Evolutionary conservation across 805 yeast genomes (phyloP).

Genomic region (Tetrapisispora taiwanensis): DNA sequence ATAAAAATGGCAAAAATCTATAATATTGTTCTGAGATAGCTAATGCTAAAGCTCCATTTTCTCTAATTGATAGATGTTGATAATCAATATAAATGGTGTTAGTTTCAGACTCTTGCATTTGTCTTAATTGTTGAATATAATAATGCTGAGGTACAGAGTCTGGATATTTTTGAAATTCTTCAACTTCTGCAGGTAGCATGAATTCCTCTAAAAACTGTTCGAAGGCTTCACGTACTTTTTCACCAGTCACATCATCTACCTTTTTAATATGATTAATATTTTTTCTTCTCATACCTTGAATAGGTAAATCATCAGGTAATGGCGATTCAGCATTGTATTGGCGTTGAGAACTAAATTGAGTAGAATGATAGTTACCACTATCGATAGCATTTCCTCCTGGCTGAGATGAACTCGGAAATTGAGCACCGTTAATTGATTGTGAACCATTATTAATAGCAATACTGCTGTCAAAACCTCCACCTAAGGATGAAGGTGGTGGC

Average conservation of each 20-base stretch:
- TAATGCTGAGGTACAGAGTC: too few species aligned
- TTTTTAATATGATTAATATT: slow-evolving; percentile 65
- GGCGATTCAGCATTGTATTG: slow-evolving; percentile 12
- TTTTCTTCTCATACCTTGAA: slow-evolving; percentile 37
- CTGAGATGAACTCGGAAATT: slow-evolving; percentile 25
- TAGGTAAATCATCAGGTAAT: slow-evolving; percentile 17
- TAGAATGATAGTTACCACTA: slow-evolving; percentile 5
- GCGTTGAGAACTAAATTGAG: slow-evolving; percentile 20
- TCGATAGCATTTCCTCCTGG: slow-evolving; percentile 10
- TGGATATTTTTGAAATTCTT: too few species aligned
- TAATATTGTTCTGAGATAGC: slow-evolving; percentile 89
- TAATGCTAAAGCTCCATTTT: slow-evolving; percentile 77
- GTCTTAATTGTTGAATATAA: slow-evolving; percentile 46
- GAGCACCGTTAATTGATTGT: slow-evolving; percentile 18
- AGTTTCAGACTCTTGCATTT: slow-evolving; percentile 66
- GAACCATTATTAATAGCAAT: slow-evolving; percentile 20
- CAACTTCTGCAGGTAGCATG: slow-evolving; percentile 27
- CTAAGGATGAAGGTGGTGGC: slow-evolving; percentile 25
- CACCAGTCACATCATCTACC: slow-evolving; percentile 86
- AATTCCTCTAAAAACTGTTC: slow-evolving; percentile 72
- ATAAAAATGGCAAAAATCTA: slow-evolving; percentile 79
- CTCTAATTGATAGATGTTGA: slow-evolving; percentile 61
- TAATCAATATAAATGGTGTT: slow-evolving; percentile 79
- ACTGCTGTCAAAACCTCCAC: slow-evolving; percentile 24
- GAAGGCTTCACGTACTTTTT: slow-evolving; percentile 84